Base-by-base conservation (phyloP, 257 asterid genomes). In the Solanum gracilifrons region DNA sequence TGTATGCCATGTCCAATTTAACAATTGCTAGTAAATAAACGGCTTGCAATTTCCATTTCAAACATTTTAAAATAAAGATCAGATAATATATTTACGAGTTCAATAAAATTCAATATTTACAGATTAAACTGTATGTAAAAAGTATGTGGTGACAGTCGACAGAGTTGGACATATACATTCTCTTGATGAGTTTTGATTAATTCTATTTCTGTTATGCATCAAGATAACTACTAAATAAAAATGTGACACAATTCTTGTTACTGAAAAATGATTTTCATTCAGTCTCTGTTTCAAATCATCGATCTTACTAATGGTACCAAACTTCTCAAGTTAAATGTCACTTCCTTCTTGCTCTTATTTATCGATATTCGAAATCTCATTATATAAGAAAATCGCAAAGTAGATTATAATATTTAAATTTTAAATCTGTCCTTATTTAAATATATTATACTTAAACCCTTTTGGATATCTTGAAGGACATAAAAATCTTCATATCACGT, bases 1-100 rank as follows among this genome's bases (percentile, higher is more conserved):
- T 88, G 91, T 75, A 68, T 51, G 39, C 82, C 89, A 89, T 69
- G 77, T 83, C 84, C 68, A 21, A 58, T 4, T 87, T 79, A 18
- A 87, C 72, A 55, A 88, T 18, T 84, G 74, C 32, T 86, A 66
- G 7, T 85, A 29, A 46, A 83, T 33, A 88, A 75, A 68, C 90
- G 87, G 2, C 85, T 82, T 18, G 69, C 29, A 82, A 18, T 80
- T 20, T 46, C 13, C 29, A 29, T 80, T 76, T 79, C n/a, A 79
- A 41, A 9, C 3, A 6, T 82, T 83, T 31, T 74, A 10, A 62
- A 43, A 31, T 23, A 9, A 33, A 72, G 7, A 33, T 18, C 4
- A 1, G 5, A 72, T 15, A 7, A 31, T 7, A 3, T 6, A 69
- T 29, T 15, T 13, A 32, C 3, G 48, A 9, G 9, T 20, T 72